Percentiles rank a stretch among this genome's conserved stretches.
Evolutionary conservation across 2,329 filamentous ascomycete genomes (phyloP).

Genomic region (Hysterium pulicare): DNA sequence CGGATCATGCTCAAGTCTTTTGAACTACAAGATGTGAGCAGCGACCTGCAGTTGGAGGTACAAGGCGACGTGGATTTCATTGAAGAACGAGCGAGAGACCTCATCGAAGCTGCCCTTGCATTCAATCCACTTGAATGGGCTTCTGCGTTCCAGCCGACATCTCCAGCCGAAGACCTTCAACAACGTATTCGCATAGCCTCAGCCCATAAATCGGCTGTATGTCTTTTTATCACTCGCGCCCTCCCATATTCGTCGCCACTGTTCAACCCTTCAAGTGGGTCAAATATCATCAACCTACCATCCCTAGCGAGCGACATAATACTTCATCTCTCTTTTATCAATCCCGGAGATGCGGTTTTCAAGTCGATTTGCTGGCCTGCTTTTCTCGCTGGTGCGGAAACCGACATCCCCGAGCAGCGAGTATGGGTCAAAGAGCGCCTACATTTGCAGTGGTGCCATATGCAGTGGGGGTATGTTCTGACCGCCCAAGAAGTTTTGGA

Average conservation of each 20-base stretch:
- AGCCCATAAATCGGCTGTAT: conserved; percentile 39
- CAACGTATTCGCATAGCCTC: conserved; percentile 36
- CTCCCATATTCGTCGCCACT: conserved; percentile 30
- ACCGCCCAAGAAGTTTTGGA: conserved; percentile 33
- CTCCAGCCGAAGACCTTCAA: conserved; percentile 30
- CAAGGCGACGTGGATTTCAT: conserved; percentile 13
- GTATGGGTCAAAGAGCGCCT: conserved; percentile 52
- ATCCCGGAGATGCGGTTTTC: conserved; percentile 51
- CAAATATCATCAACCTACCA: conserved; percentile 31
- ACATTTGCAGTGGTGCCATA: conserved; percentile 28
- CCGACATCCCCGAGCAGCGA: conserved; percentile 45
- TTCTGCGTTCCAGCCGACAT: conserved; percentile 26
- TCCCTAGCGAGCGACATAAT: conserved; percentile 50
- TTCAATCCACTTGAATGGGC: conserved; percentile 35
- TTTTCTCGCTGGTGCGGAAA: conserved; percentile 57
- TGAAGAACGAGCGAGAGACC: conserved; percentile 21
- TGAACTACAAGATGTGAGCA: conserved; percentile 22
- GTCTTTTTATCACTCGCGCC: conserved; percentile 35
- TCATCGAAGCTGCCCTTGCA: conserved; percentile 24
- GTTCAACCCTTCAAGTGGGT: conserved; percentile 39
- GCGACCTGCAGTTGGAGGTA: conserved; percentile 9
- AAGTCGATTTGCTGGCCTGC: conserved; percentile 60
- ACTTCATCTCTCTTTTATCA: conserved; percentile 49
- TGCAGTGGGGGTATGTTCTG: conserved; percentile 39
- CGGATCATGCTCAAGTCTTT: conserved; percentile 36